Evolutionary conservation across 1,284 basidiomycete genomes (phyloP).

Genomic region (Leucoagaricus sp.): DNA sequence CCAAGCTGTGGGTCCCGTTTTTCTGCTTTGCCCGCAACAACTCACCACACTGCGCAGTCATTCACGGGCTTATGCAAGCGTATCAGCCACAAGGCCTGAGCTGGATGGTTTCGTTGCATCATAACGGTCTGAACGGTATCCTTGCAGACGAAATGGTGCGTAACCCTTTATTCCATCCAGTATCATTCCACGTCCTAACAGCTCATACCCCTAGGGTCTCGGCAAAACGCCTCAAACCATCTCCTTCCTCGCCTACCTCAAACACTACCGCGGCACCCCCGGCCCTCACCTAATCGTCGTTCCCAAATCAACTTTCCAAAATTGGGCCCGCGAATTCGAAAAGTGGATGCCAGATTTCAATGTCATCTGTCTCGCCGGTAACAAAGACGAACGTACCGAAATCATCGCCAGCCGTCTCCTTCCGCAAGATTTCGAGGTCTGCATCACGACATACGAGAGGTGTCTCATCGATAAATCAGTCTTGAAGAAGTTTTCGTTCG

Average conservation of each 20-base stretch:
- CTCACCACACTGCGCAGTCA: constrained; percentile 51
- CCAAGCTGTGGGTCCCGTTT: constrained; percentile 70
- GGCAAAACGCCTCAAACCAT: constrained; percentile 99
- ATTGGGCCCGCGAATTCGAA: constrained; percentile 94
- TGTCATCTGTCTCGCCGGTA: constrained; percentile 81
- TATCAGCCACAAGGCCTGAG: constrained; percentile 98
- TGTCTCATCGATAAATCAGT: constrained; percentile 93
- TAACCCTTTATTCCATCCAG: constrained; percentile 18
- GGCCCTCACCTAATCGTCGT: constrained; percentile 96
- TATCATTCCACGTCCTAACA: background rate
- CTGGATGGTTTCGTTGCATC: constrained; percentile 94
- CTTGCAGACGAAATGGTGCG: constrained; percentile 91
- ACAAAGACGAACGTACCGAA: constrained; percentile 87
- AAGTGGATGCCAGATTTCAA: constrained; percentile 93
- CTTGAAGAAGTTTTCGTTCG: constrained; percentile 94
- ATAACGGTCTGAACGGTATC: constrained; percentile 93
- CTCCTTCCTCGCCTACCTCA: constrained; percentile 95
- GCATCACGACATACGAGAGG: constrained; percentile 97
- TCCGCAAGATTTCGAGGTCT: constrained; percentile 90
- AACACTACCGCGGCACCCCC: constrained; percentile 74
- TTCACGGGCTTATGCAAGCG: constrained; percentile 88
- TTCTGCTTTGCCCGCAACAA: background rate
- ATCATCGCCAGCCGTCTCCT: constrained; percentile 82
- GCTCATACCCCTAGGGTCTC: constrained; percentile 68
- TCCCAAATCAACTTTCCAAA: constrained; percentile 96